Evolutionary conservation across 176 grass and related monocot species (phyloP).

Genomic region (Urochloa ruziziensis): DNA sequence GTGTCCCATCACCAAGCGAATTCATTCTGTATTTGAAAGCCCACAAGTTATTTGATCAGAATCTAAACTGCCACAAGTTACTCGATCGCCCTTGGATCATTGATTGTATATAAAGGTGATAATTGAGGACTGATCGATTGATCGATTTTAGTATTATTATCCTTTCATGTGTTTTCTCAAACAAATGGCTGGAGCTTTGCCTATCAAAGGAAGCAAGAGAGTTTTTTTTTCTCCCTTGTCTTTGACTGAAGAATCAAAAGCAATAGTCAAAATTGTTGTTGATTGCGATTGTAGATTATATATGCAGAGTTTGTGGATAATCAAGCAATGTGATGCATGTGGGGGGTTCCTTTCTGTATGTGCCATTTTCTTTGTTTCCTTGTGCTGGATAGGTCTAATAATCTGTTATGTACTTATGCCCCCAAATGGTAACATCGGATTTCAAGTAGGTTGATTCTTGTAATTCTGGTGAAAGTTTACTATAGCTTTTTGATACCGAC

Average conservation of each 20-base stretch:
- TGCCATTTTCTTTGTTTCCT: not conserved
- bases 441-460: not conserved
- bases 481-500: not conserved
- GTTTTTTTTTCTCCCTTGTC: not conserved
- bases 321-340: not conserved
- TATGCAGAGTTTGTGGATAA: not conserved
- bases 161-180: not conserved
- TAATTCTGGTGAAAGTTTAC: not conserved
- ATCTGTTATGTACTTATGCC: not conserved
- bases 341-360: not conserved
- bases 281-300: not conserved
- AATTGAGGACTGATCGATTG: not conserved
- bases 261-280: not conserved
- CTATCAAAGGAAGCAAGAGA: not conserved
- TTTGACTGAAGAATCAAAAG: not conserved
- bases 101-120: slow-evolving; percentile 6
- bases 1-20: not conserved
- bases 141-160: not conserved
- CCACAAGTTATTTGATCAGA: not conserved
- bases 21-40: not conserved
- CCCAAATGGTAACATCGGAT: not conserved
- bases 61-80: slow-evolving; percentile 9
- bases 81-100: not conserved
- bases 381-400: not conserved
- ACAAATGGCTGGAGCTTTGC: not conserved